Evolutionary conservation across 495 filamentous ascomycete species (phyloP), one percentile per base, ranked within the genome.

Genomic region (Paragyromitra xinjiangensis): DNA sequence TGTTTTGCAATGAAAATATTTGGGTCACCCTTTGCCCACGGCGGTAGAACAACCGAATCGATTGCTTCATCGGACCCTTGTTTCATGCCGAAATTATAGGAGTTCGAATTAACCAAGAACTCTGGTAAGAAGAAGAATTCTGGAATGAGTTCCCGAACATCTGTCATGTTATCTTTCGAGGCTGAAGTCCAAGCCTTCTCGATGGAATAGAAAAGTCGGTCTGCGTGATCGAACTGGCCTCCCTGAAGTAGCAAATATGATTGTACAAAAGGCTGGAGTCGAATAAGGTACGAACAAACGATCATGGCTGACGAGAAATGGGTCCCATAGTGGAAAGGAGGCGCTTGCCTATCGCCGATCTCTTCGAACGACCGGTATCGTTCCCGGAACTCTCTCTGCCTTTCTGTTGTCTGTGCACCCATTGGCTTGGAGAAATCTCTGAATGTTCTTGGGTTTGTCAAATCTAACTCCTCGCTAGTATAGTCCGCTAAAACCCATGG

Each of bases 281-380:
- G 91, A 77, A 98, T 98, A 55, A 99, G 88, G 81, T 97, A 99
- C 0, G 94, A 97, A 39, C 93, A 91, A 29, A 99, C 95, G 65
- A 97, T 98, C 95, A 98, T 99, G 22, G 95, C 96, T 5, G 95
- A 98, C 24, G 96, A 98, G 83, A 98, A 99, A 82, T 99, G 95
- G 6, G 95, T 99, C 51, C 95, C 95, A 81, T 98, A 98, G 83
- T 99, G 96, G 82, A 98, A 99, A 2, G 96, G 91, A 16, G 91
- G 91, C 9, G 88, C 85, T 45, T 88, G 88, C 8, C 89, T 86
- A 80, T 95, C 94, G 51, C 91, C 93, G 88, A 98, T 97, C 82
- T 98, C 95, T 11, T 92, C 92, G 84, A 99, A 92, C 26, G 91
- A 91, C 69, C 91, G 89, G 83, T 96, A 98, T 50, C 94, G 87